Evolutionary conservation across 352 stramenopile genomes (phyloP).

Genomic region (Phytophthora ramorum): DNA sequence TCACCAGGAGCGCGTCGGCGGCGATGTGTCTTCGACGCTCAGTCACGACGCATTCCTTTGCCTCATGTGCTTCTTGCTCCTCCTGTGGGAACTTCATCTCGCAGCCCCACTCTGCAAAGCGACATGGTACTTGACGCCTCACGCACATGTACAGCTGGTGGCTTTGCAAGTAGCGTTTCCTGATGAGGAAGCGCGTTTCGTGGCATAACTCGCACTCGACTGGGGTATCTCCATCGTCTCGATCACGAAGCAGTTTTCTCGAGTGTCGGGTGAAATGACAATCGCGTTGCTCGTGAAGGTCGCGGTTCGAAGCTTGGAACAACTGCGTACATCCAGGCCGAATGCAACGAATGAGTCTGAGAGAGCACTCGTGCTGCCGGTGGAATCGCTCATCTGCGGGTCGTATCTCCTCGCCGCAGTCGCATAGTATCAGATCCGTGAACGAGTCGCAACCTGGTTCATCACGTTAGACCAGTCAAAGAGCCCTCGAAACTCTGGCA

Average conservation of each 20-base stretch:
- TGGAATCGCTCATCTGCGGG: constrained; percentile 43
- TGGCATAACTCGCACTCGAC: constrained; percentile 52
- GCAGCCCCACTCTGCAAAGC: constrained; percentile 62
- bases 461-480: constrained; percentile 7
- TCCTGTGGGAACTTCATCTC: constrained; percentile 42
- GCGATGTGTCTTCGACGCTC: constrained; percentile 47
- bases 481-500: not conserved
- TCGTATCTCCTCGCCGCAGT: constrained; percentile 64
- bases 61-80: constrained; percentile 51
- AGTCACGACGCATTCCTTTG: constrained; percentile 50
- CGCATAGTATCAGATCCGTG: constrained; percentile 48
- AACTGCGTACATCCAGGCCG: constrained; percentile 47
- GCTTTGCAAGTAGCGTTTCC: constrained; percentile 44
- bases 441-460: constrained; percentile 15
- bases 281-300: constrained; percentile 47
- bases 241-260: constrained; percentile 47
- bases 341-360: constrained; percentile 49
- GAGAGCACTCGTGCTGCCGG: constrained; percentile 43
- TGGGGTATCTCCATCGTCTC: constrained; percentile 46
- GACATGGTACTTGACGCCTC: constrained; percentile 57
- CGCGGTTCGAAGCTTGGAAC: constrained; percentile 40
- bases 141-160: constrained; percentile 56
- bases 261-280: constrained; percentile 45
- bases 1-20: constrained; percentile 50
- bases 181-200: constrained; percentile 36